Evolutionary conservation across 169 alveolate genomes (phyloP), one percentile per base, ranked within the genome.

Genomic region (Plasmodium sp.): DNA sequence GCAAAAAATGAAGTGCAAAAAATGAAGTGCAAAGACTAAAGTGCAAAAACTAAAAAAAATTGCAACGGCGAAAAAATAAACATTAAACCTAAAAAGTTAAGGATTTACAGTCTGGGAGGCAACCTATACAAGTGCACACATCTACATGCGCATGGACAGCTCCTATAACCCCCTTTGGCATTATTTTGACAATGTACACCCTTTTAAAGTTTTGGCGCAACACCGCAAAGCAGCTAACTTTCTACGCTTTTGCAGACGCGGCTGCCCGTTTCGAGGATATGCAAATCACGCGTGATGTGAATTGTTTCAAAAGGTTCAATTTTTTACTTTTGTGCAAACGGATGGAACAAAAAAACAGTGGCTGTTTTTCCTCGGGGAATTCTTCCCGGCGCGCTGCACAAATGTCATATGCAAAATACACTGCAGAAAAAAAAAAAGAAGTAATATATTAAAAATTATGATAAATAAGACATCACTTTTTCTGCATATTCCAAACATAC

Each of bases 401-500:
- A 82, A 82, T 10, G 41, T 14, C 54, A 41, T 43, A 79, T 41
- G 54, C 71, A 36, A 39, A 48, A 79, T 79, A 31, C 54, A 79
- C 16, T 41, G 3, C 22, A 79, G 56, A 79, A 79, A 79, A 79
- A 80, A 79, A 79, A 18, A 80, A 82, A 82, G 56, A 82, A 82
- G 43, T 41, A 51, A 82, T 51, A 58, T 82, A 82, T 51, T 82
- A 22, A 82, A 82, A 81, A 39, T 79, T 79, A 31, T 79, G 41
- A 10, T 34, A 9, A 22, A 82, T 82, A 82, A 82, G 80, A 82
- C 90, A 51, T 43, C 18, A 27, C 10, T 34, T 81, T 81, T 81
- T 27, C 67, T 82, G 18, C 18, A 82, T 36, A 54, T 72, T 82
- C 18, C 62, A 27, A 51, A 82, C 16, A 79, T 22, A 43, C 67